Conservation (phyloP, 192 early-diverging fungal species). For the Kickxella alabastrina region DNA sequence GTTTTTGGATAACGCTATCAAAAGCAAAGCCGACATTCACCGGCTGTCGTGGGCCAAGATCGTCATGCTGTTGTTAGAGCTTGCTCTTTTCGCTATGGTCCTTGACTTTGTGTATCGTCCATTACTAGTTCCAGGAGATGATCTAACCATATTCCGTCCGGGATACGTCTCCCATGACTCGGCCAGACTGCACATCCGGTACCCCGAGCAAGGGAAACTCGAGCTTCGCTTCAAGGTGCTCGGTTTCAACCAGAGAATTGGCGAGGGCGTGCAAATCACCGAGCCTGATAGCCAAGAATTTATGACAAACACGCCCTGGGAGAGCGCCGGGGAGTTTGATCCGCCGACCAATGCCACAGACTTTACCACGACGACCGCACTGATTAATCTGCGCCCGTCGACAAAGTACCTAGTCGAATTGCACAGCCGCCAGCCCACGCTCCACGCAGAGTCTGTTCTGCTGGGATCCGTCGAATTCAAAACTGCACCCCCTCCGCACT, state of each 20-base stretch:
- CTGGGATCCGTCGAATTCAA: conserved; percentile 36
- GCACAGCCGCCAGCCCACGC: conserved; percentile 25
- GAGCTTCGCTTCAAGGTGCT: conserved; percentile 31
- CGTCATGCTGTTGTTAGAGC: conserved; percentile 21
- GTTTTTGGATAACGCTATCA: neutral
- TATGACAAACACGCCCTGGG: conserved; percentile 21
- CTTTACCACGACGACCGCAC: conserved; percentile 18
- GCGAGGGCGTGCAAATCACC: neutral
- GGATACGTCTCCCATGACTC: conserved; percentile 41
- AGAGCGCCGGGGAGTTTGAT: conserved; percentile 23
- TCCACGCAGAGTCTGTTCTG: conserved; percentile 11
- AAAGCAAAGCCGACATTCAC: neutral
- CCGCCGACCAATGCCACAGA: conserved; percentile 22
- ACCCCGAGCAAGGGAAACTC: conserved; percentile 23
- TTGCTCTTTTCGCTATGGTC: conserved; percentile 36
- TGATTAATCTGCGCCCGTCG: conserved; percentile 26
- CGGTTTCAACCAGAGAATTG: neutral
- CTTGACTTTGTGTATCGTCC: conserved; percentile 52
- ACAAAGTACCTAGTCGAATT: conserved; percentile 42
- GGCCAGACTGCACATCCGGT: conserved; percentile 42
- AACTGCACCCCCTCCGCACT: conserved; percentile 20
- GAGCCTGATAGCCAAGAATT: neutral
- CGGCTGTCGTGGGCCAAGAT: conserved; percentile 10
- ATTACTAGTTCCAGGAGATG: conserved; percentile 17
- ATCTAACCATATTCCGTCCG: conserved; percentile 33